phyloP scores from a whole-genome alignment of 768 basidiomycete genomes.

The Clitopilus hobsonii region DNA sequence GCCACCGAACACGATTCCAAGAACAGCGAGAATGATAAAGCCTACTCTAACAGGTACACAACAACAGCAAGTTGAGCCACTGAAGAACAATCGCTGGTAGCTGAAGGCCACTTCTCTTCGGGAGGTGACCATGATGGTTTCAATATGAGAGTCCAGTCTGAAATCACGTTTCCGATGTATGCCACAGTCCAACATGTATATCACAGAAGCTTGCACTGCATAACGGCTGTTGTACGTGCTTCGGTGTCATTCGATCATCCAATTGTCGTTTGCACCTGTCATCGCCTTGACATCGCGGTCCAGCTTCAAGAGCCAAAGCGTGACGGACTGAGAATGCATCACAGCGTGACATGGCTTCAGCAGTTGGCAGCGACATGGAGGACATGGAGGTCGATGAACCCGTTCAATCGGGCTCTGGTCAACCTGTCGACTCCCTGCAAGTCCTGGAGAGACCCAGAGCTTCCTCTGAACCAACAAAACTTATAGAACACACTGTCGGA shows the following conservation, averaged over 20 bases:
- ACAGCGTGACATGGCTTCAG: slow-evolving; percentile 3
- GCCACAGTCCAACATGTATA: background rate
- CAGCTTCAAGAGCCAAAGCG: background rate
- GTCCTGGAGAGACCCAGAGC: slow-evolving; percentile 29
- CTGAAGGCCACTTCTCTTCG: slow-evolving; percentile 33
- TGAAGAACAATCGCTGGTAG: slow-evolving; percentile 40
- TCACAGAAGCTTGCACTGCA: background rate
- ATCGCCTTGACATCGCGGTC: background rate
- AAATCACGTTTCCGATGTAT: background rate
- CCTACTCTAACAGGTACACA: slow-evolving; percentile 62
- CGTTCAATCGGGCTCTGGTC: background rate
- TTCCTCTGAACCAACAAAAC: slow-evolving; percentile 36
- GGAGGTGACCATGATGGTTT: background rate
- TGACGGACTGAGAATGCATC: background rate
- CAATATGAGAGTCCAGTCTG: background rate
- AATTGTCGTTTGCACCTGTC: background rate
- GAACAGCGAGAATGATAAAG: slow-evolving; percentile 48
- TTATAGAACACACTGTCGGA: slow-evolving; percentile 53
- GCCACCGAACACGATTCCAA: slow-evolving; percentile 52
- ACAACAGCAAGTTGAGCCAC: slow-evolving; percentile 53
- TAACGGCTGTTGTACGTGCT: background rate
- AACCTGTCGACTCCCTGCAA: background rate
- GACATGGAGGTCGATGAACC: slow-evolving; percentile 8
- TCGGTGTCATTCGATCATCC: too few relatives aligned
- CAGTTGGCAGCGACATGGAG: too few relatives aligned